Evolutionary conservation across 2,329 filamentous ascomycete genomes (phyloP), one percentile per base, ranked within the genome.

Genomic region (Lecanoromycetidae sp.): DNA sequence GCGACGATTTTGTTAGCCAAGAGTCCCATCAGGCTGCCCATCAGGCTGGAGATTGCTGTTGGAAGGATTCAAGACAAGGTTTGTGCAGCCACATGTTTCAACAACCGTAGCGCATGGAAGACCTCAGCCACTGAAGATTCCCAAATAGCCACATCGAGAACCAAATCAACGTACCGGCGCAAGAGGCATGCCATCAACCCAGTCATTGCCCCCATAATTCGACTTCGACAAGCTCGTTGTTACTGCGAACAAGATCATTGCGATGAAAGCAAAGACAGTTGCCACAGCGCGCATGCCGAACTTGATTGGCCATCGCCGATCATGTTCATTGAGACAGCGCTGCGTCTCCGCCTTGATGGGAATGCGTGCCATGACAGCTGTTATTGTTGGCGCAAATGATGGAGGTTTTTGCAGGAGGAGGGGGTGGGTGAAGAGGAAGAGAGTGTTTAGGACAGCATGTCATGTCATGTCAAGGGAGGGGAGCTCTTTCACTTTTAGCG

Each of bases 151-250:
- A 12, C 8, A 27, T 5, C 6, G n/a, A 27, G 9, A 17, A 15
- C 9, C n/a, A n/a, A n/a, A n/a, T n/a, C 25, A 44, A 42, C 52
- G 37, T 51, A 54, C 52, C 3, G 52, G 52, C 19, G 44, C 48
- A n/a, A 54, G 34, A 23, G 52, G 48, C 26, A 54, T 44, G 9
- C 50, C 51, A 26, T 54, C 52, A 39, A 43, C 38, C 52, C 52
- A 54, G 26, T 54, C 51, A 17, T 46, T 46, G 34, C 44, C 48
- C 34, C 44, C 39, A 38, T 50, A 48, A 27, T 51, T 33, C 20
- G 20, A 15, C 20, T 45, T 53, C 4, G 51, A 40, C 22, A 43
- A 6, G 3, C 37, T 30, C 10, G 44, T 50, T 9, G 51, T 40
- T 4, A 23, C 48, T 25, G 51, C 52, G 37, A 53, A 54, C 5